These are phyloP conservation scores for Sugiyamaella marilandica DNA, from an alignment of 805 yeast species.

Conservation along the genomic window DNA sequence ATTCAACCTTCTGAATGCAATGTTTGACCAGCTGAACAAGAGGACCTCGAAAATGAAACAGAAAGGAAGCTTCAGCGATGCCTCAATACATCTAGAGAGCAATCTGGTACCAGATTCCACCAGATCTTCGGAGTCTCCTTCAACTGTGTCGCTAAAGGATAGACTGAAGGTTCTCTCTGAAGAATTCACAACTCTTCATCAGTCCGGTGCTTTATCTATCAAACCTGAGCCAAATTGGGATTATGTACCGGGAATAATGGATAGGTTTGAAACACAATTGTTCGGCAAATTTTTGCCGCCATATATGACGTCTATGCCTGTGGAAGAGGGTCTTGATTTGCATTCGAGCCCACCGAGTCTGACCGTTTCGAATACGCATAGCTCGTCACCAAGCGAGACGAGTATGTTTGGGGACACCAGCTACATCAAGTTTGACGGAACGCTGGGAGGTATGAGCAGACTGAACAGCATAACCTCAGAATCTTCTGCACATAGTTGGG, in stretches of 20 bases:
- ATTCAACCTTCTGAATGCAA: slow-evolving; percentile 72
- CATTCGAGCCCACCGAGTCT: neutral
- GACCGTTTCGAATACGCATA: neutral
- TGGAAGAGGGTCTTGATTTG: neutral
- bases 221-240: slow-evolving; percentile 13
- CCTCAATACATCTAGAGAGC: neutral
- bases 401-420: neutral
- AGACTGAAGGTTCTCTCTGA: neutral
- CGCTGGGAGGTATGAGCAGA: neutral
- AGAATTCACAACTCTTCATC: neutral
- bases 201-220: neutral
- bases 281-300: slow-evolving; percentile 84
- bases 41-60: slow-evolving; percentile 12
- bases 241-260: slow-evolving; percentile 79
- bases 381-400: neutral
- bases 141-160: neutral
- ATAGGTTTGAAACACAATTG: slow-evolving; percentile 74
- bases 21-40: slow-evolving; percentile 35
- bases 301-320: slow-evolving; percentile 51
- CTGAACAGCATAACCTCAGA: slow-evolving; percentile 1
- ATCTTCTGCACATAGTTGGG: slow-evolving; percentile 19
- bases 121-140: neutral
- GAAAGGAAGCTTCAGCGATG: neutral
- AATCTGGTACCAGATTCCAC: neutral
- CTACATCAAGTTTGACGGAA: too few relatives aligned